phyloP scores from a whole-genome alignment of 441 rosid genomes.

The Sinapis alba region DNA sequence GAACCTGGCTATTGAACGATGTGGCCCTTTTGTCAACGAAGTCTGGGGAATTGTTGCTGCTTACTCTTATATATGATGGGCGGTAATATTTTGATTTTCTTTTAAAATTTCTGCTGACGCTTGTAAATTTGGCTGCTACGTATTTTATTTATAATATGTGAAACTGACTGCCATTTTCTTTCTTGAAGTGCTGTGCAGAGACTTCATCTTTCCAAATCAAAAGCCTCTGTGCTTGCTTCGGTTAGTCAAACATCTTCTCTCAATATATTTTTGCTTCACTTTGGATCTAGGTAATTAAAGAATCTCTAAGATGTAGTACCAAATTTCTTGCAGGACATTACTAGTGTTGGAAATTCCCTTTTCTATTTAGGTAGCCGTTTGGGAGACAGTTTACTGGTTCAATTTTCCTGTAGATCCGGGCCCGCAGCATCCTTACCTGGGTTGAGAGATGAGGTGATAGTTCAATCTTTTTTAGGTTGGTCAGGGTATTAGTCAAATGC shows the following conservation, averaged over 20 bases:
- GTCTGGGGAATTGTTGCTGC: slow-evolving; percentile 85
- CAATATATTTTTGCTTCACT: slow-evolving; percentile 28
- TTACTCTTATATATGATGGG: slow-evolving; percentile 95
- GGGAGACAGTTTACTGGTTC: slow-evolving; percentile 99
- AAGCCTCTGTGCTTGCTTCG: slow-evolving; percentile 98
- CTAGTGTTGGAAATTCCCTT: slow-evolving; percentile 80
- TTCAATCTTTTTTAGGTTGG: slow-evolving; percentile 28
- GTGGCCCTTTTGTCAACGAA: slow-evolving; percentile 92
- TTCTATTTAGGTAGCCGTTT: slow-evolving; percentile 94
- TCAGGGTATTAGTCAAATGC: neutral
- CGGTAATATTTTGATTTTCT: slow-evolving; percentile 54
- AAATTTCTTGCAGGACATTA: slow-evolving; percentile 69
- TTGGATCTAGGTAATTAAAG: neutral
- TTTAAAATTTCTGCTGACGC: slow-evolving; percentile 21
- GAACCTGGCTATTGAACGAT: slow-evolving; percentile 82
- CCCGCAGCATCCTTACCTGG: slow-evolving; percentile 63
- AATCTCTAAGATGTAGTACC: slow-evolving; percentile 31
- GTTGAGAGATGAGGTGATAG: slow-evolving; percentile 84
- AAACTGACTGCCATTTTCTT: slow-evolving; percentile 39
- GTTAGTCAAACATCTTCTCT: slow-evolving; percentile 54
- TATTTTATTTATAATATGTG: slow-evolving; percentile 24
- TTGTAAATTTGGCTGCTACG: slow-evolving; percentile 16
- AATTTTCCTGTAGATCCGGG: slow-evolving; percentile 73
- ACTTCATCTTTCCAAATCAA: slow-evolving; percentile 96
- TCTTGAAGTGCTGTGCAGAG: slow-evolving; percentile 91